phyloP scores from a whole-genome alignment of 371 early-diverging fungal genomes.

The Saksenaea oblongispora region DNA sequence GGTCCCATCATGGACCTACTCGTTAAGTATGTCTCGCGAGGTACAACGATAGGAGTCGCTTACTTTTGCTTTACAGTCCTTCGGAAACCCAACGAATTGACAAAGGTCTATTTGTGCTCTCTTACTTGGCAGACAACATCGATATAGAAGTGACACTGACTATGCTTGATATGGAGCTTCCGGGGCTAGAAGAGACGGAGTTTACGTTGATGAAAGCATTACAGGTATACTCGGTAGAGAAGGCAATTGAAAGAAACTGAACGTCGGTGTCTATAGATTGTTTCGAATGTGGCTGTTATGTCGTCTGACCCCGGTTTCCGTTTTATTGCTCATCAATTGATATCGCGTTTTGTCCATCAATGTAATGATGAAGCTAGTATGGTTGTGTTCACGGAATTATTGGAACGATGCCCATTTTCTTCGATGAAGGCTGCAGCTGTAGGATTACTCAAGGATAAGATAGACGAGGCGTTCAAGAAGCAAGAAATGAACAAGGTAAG shows the following conservation, averaged over 20 bases:
- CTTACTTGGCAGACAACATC: conserved; percentile 9
- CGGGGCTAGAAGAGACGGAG: background rate
- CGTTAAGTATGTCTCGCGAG: conserved; percentile 1
- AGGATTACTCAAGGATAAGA: conserved; percentile 27
- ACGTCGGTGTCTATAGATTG: background rate
- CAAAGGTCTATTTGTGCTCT: conserved; percentile 12
- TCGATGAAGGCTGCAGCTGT: conserved; percentile 32
- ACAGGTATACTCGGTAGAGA: conserved; percentile 5
- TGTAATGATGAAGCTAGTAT: conserved; percentile 24
- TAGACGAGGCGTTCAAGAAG: conserved; percentile 16
- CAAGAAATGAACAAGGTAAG: background rate
- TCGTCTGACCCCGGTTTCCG: conserved; percentile 18
- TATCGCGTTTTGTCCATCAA: conserved; percentile 19
- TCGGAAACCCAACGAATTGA: conserved; percentile 1
- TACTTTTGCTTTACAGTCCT: background rate
- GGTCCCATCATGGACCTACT: conserved; percentile 9
- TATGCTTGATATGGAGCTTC: background rate
- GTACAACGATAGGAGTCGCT: background rate
- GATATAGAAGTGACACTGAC: background rate
- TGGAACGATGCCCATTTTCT: conserved; percentile 20
- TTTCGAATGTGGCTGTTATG: conserved; percentile 4
- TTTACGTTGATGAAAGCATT: conserved; percentile 3
- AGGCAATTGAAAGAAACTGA: too few relatives aligned
- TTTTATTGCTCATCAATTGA: conserved; percentile 20
- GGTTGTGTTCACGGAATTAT: conserved; percentile 21